Evolutionary conservation across 768 basidiomycete species (phyloP).

Genomic region (Naganishia randhawae): DNA sequence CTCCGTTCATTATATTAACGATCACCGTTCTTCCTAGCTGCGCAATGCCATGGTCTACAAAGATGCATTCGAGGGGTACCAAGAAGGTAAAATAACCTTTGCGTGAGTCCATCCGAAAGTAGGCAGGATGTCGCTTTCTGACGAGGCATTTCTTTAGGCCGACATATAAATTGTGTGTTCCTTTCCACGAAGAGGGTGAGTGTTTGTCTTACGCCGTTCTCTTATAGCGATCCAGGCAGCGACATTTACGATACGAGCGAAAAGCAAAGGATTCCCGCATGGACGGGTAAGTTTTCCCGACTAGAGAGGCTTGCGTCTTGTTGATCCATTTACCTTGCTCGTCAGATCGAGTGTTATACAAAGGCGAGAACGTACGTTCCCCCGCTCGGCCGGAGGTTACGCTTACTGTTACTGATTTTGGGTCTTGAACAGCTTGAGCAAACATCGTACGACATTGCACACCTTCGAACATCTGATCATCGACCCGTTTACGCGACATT

Average conservation of each 20-base stretch:
- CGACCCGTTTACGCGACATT: conserved; percentile 89
- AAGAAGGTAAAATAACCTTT: conserved; percentile 87
- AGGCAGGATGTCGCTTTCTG: too few relatives aligned
- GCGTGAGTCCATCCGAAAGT: conserved; percentile 33
- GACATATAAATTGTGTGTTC: conserved; percentile 80
- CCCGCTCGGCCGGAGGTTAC: too few relatives aligned
- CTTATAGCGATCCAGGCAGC: conserved; percentile 53
- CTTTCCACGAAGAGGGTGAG: conserved; percentile 53
- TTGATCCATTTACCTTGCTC: conserved; percentile 27
- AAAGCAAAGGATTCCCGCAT: conserved; percentile 92
- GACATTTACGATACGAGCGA: conserved; percentile 92
- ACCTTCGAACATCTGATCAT: conserved; percentile 89
- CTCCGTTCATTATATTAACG: not conserved
- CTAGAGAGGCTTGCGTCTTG: conserved; percentile 10
- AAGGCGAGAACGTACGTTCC: conserved; percentile 58
- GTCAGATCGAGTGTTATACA: conserved; percentile 88
- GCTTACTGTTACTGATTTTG: not conserved
- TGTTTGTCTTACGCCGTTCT: conserved; percentile 17
- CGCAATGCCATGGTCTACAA: conserved; percentile 66
- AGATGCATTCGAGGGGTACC: conserved; percentile 75
- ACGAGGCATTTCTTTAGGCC: conserved; percentile 54
- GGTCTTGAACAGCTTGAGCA: conserved; percentile 58
- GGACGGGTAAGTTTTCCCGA: conserved; percentile 70
- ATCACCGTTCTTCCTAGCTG: conserved; percentile 56
- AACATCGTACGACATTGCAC: conserved; percentile 74